Base-by-base conservation (phyloP, 345 rosid genomes). In the Citropsis articulata region DNA sequence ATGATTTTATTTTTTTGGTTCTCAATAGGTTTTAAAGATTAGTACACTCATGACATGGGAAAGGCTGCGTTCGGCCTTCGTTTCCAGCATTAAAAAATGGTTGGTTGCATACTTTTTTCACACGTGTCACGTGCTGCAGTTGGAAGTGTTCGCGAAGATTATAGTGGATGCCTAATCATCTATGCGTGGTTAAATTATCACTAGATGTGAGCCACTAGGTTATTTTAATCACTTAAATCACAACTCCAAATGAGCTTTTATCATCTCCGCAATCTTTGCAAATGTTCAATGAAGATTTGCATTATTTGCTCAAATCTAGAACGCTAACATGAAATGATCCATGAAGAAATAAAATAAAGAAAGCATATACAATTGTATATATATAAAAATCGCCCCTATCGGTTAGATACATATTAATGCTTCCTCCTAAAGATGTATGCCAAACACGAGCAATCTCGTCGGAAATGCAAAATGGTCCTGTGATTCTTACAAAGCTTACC, bases 61-160 rank as follows among this genome's bases (percentile, higher is more conserved):
- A 6, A 2, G 56, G 9, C 27, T n/a, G 69, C 63, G 24, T n/a
- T 48, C n/a, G 61, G 24, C 14, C 9, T 33, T 14, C 22, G 31
- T 5, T 13, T 30, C 16, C 5, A 18, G 2, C 6, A 16, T 36
- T 4, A 38, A 38, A 36, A 38, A 36, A 36, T 7, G 1, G 18
- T 4, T 59, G 7, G 45, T 2, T 19, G 28, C 33, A 33, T 6
- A 48, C 13, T 40, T 9, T 40, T 50, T 66, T 4, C 21, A 53
- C 72, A 65, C 72, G 28, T 66, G 72, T 76, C 79, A 76, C 65
- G 72, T 76, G 72, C 31, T 35, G 56, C 21, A 14, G 56, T 14
- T 16, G 65, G 72, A 66, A 66, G 33, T 33, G 10, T 7, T 9
- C 14, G 5, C 19, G 72, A 66, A 66, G 72, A 0, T 1, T 48